Conservation (phyloP, 2,329 filamentous ascomycete genomes). For the Acarospora socialis region DNA sequence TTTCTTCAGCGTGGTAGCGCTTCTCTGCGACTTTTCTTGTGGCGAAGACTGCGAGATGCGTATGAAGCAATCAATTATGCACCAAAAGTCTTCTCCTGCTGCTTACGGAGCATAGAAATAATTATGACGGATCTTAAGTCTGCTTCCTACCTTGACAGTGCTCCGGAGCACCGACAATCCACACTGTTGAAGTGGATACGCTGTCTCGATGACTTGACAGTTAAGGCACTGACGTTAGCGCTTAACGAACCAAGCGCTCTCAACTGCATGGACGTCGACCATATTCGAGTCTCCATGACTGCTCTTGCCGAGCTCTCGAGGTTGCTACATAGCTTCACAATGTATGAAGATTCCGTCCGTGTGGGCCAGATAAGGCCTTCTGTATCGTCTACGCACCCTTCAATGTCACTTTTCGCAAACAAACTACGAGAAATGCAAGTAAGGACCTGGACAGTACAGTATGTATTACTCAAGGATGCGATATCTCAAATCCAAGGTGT, state of each 20-base stretch:
- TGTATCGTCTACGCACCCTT: slow-evolving; percentile 26
- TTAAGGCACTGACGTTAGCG: slow-evolving; percentile 54
- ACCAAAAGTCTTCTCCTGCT: slow-evolving; percentile 79
- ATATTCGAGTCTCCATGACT: slow-evolving; percentile 57
- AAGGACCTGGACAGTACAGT: slow-evolving; percentile 76
- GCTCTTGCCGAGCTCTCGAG: slow-evolving; percentile 58
- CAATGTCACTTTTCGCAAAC: slow-evolving; percentile 38
- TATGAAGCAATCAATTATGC: slow-evolving; percentile 73
- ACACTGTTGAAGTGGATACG: slow-evolving; percentile 64
- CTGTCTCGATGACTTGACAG: slow-evolving; percentile 61
- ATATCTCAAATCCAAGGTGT: slow-evolving; percentile 50
- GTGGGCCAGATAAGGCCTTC: slow-evolving; percentile 52
- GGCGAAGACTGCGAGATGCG: slow-evolving; percentile 79
- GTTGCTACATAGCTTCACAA: slow-evolving; percentile 62
- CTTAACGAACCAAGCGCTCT: slow-evolving; percentile 56
- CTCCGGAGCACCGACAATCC: slow-evolving; percentile 50
- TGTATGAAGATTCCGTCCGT: slow-evolving; percentile 76
- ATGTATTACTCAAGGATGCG: slow-evolving; percentile 62
- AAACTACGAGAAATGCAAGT: slow-evolving; percentile 79
- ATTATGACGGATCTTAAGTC: slow-evolving; percentile 57
- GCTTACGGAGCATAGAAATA: slow-evolving; percentile 72
- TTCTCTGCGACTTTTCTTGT: slow-evolving; percentile 71
- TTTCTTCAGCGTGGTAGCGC: slow-evolving; percentile 73
- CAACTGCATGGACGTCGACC: slow-evolving; percentile 69
- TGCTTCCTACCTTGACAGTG: slow-evolving; percentile 39